Evolutionary conservation across 805 yeast species (phyloP).

Genomic region (Ogataea methanolica): DNA sequence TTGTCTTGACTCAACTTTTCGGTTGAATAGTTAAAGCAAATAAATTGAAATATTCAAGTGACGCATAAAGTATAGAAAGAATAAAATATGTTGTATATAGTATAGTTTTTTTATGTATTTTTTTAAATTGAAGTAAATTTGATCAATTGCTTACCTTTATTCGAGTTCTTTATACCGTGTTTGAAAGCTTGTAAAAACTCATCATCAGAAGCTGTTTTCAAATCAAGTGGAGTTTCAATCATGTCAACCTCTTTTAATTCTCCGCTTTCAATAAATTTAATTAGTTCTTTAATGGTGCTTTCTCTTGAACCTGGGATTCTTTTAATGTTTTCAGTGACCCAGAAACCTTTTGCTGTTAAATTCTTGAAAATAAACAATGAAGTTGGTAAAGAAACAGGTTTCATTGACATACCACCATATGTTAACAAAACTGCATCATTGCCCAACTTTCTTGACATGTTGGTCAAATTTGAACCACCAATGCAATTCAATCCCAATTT

Average conservation of each 20-base stretch:
- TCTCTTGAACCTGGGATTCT: constrained; percentile 57
- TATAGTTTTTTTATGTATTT: not conserved
- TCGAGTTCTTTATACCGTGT: constrained; percentile 38
- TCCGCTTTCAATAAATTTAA: constrained; percentile 56
- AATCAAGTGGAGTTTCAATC: constrained; percentile 34
- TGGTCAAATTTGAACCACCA: constrained; percentile 83
- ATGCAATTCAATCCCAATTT: constrained; percentile 87
- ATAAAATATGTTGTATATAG: constrained; percentile 11
- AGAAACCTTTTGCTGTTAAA: constrained; percentile 80
- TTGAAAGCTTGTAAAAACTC: constrained; percentile 39
- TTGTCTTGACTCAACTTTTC: no score
- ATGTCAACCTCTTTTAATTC: constrained; percentile 46
- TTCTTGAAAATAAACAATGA: constrained; percentile 87
- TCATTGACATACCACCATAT: constrained; percentile 97
- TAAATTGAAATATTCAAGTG: no score
- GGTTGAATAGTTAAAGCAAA: no score
- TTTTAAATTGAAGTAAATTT: constrained; percentile 17
- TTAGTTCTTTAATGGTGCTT: constrained; percentile 48
- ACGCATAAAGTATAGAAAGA: constrained; percentile 1
- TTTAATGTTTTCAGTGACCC: constrained; percentile 75
- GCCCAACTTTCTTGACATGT: constrained; percentile 77
- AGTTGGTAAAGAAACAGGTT: constrained; percentile 90
- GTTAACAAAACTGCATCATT: constrained; percentile 76
- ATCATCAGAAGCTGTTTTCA: constrained; percentile 31
- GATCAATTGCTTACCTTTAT: constrained; percentile 43